These are phyloP conservation scores for Cercophora samala DNA, from an alignment of 495 filamentous ascomycete genomes.

Conservation along the genomic window DNA sequence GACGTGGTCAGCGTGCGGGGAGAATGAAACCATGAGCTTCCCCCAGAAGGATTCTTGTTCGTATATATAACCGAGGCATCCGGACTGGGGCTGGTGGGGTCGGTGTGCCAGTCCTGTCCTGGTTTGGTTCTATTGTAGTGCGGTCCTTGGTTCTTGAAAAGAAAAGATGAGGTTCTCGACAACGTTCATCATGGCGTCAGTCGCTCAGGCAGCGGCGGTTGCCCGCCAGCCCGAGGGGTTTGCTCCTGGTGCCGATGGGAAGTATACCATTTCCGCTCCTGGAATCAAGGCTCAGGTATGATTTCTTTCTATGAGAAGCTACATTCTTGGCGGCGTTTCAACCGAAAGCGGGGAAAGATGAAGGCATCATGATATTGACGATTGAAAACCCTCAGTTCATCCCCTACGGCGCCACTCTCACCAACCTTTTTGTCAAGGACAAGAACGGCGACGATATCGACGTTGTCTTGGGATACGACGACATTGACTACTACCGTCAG, in stretches of 20 bases:
- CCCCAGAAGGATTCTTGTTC: background rate
- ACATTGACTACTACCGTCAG: constrained; percentile 46
- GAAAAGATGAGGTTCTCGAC: constrained; percentile 18
- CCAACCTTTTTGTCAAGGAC: constrained; percentile 56
- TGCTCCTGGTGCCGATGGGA: constrained; percentile 37
- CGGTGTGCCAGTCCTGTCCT: background rate
- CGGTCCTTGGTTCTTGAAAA: background rate
- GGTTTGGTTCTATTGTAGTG: constrained; percentile 2
- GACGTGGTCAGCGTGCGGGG: background rate
- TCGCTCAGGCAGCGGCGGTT: constrained; percentile 13
- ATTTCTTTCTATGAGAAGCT: background rate
- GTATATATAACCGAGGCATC: constrained; percentile 5
- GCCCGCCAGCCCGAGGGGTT: background rate
- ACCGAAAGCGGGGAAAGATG: background rate
- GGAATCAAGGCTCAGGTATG: constrained; percentile 52
- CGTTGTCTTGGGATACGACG: constrained; percentile 53
- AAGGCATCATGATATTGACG: background rate
- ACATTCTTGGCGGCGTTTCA: background rate
- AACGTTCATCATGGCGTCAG: constrained; percentile 5
- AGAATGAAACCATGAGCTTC: constrained; percentile 1
- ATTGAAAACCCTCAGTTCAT: constrained; percentile 43
- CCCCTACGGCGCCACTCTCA: constrained; percentile 53
- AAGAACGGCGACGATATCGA: constrained; percentile 53
- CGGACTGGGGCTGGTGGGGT: background rate
- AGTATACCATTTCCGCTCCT: constrained; percentile 48